A percentile compares a stretch with the other conserved stretches of the same genome.
Conservation (phyloP, 83 land plant genomes). For the Thuja plicata region DNA sequence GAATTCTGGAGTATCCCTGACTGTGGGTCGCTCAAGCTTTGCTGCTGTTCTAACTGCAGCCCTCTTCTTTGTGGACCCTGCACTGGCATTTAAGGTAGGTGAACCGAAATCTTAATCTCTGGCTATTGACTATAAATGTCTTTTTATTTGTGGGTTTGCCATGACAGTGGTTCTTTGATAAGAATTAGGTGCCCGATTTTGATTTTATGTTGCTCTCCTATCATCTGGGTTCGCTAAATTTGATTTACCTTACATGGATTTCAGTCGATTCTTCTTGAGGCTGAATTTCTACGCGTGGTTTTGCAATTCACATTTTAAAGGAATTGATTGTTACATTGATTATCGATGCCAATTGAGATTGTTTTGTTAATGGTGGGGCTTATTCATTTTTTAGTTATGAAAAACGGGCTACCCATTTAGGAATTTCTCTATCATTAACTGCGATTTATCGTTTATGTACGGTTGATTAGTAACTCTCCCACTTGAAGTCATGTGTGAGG, state of each 20-base stretch:
- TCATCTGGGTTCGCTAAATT: not conserved
- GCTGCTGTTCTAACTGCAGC: conserved; percentile 44
- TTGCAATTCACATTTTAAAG: not conserved
- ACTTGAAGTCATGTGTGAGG: not conserved
- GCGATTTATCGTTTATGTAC: not conserved
- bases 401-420: not conserved
- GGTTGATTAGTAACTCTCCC: not conserved
- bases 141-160: not conserved
- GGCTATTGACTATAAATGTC: not conserved
- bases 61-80: conserved; percentile 48
- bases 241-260: not conserved
- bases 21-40: conserved; percentile 12
- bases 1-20: not conserved
- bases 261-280: not conserved
- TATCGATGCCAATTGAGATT: not conserved
- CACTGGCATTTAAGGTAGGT: conserved; percentile 54
- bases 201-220: not conserved
- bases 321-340: not conserved
- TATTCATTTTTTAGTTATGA: not conserved
- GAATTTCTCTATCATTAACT: not conserved
- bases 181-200: not conserved
- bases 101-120: not conserved
- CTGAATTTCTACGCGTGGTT: not conserved
- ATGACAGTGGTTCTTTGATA: not conserved
- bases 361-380: not conserved